Percentiles rank a stretch among this genome's conserved stretches.
Conservation (phyloP, 345 rosid genomes). For the Trapa incisa region DNA sequence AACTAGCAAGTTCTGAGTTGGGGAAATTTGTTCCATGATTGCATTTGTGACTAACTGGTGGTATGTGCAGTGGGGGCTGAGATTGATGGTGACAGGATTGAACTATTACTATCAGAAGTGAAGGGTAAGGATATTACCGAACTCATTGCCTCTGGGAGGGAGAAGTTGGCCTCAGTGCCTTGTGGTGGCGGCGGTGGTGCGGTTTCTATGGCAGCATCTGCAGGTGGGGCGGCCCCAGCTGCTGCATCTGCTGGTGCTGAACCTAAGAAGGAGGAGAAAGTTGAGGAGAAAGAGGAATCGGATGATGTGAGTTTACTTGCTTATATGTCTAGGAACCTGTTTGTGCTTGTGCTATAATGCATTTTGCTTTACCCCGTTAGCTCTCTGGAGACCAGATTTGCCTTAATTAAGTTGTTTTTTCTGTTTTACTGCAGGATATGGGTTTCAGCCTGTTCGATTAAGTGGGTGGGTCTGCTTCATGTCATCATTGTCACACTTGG, state of each 20-base stretch:
- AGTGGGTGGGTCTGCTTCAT: not conserved
- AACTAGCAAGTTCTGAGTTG: not conserved
- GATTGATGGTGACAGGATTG: constrained; percentile 41
- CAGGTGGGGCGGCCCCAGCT: constrained; percentile 23
- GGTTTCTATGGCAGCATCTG: not conserved
- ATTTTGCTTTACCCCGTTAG: too few species aligned
- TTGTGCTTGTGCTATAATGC: too few species aligned
- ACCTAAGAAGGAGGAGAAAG: constrained; percentile 74
- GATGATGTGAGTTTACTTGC: constrained; percentile 45
- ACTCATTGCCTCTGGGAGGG: constrained; percentile 70
- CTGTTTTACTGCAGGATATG: not conserved
- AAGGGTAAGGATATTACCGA: constrained; percentile 65
- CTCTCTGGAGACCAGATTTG: too few species aligned
- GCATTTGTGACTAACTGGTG: not conserved
- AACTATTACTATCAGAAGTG: constrained; percentile 47
- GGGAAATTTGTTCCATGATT: not conserved
- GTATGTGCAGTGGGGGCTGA: constrained; percentile 60
- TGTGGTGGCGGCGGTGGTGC: constrained; percentile 15
- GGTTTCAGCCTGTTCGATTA: constrained; percentile 2
- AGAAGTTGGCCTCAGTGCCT: constrained; percentile 71
- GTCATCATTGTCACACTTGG: not conserved
- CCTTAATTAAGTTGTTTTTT: too few species aligned
- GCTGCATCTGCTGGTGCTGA: constrained; percentile 27
- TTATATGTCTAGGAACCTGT: not conserved
- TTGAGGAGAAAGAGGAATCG: constrained; percentile 68